Conservation (phyloP, 2,329 filamentous ascomycete genomes). For the Macrophomina tecta region DNA sequence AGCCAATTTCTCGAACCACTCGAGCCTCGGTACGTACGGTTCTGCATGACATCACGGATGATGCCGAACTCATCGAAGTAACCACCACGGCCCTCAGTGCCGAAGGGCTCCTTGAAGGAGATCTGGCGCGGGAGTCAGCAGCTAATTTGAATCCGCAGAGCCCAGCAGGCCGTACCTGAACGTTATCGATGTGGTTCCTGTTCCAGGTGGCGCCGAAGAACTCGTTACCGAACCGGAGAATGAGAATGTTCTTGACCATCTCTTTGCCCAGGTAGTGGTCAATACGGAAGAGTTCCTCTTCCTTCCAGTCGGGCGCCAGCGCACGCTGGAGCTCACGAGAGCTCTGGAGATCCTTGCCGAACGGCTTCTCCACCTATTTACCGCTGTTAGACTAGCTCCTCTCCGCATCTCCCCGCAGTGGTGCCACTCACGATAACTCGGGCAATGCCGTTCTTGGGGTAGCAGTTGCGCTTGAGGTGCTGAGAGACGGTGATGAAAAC, state of each 20-base stretch:
- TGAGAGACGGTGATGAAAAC: conserved; percentile 98
- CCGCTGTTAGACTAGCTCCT: conserved; percentile 25
- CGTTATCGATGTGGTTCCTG: conserved; percentile 98
- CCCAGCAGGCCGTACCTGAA: conserved; percentile 53
- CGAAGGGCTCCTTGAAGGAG: conserved; percentile 99
- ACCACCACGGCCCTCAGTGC: conserved; percentile 94
- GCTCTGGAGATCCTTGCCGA: conserved; percentile 94
- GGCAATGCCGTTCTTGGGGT: conserved; percentile 86
- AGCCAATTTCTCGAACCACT: conserved; percentile 4
- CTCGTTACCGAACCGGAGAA: conserved; percentile 96
- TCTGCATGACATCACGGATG: conserved; percentile 99
- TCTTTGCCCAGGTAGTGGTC: conserved; percentile 99
- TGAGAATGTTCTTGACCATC: conserved; percentile 99
- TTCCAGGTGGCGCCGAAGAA: conserved; percentile 99
- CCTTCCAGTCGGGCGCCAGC: conserved; percentile 95
- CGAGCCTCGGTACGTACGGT: conserved; percentile 62
- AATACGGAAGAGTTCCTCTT: conserved; percentile 98
- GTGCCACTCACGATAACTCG: conserved; percentile 79
- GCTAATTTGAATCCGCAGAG: not conserved
- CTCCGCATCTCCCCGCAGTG: not conserved
- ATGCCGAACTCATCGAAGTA: conserved; percentile 99
- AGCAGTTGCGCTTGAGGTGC: conserved; percentile 96
- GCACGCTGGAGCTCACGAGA: conserved; percentile 94
- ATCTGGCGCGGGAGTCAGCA: conserved; percentile 59
- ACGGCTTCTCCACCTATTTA: conserved; percentile 92